Evolutionary conservation across 768 basidiomycete species (phyloP), one percentile per base, ranked within the genome.

Genomic region (Podaxis sp.): DNA sequence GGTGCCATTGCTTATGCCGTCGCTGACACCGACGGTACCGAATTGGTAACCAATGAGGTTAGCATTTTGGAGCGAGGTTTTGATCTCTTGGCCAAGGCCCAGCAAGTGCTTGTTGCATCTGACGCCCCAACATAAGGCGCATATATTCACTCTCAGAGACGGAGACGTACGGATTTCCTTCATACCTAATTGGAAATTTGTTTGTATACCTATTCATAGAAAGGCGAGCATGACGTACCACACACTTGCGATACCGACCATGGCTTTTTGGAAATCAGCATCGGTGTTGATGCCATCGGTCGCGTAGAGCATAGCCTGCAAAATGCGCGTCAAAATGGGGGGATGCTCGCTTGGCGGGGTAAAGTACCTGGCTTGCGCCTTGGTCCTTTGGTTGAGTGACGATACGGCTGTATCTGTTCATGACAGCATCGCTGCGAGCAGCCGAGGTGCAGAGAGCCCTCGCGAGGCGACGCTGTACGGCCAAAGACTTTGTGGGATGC

Each of bases 1-100:
- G 3, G 96, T 98, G 69, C 97, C 97, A 89, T 97, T 99, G 76
- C 95, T 96, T 74, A 99, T 99, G 22, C 94, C 97, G 75, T 99
- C 97, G 75, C 95, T 96, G 69, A 99, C 97, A 60, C 94, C 97
- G 64, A 96, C 93, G 15, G 95, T 94, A 57, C 97, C 97, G 75
- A 97, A 99, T 76, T 97, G 96, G 79, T 99, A 99, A 40, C 92
- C 96, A 70, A 95, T 94, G 70, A 98, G 74, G 68, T 85, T 81
- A 69, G 88, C 74, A 68, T 84, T 79, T 59, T 70, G 71, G 51
- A 99, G 77, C 11, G 96, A 98, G 42, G 84, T 79, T 73, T 96
- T 96, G 72, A 96, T 83, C 64, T 90, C 81, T 71, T 92, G 89
- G 17, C 97, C 97, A 13, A 99, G 84, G 26, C 84, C 90, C 1